A percentile compares a stretch with the other conserved stretches of the same genome.
Evolutionary conservation across 768 basidiomycete species (phyloP).

Genomic region (Phanerochaete sordida): DNA sequence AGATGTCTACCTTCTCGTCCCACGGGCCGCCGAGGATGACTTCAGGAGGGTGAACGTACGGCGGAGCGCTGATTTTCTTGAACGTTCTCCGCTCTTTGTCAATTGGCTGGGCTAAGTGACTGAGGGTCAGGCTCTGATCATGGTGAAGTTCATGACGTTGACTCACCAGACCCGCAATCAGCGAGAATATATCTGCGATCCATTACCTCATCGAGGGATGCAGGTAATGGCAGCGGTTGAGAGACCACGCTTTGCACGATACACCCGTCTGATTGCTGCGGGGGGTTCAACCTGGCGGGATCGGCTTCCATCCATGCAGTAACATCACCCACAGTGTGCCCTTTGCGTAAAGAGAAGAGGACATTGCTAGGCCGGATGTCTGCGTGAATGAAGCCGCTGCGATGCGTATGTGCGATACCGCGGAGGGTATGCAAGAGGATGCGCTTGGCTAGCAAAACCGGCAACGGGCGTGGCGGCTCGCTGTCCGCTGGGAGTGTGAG

Average conservation of each 20-base stretch:
- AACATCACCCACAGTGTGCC: background rate
- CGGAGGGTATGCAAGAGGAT: background rate
- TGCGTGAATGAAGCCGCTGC: background rate
- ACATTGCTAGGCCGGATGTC: background rate
- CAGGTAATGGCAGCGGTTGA: background rate
- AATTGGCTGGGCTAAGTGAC: background rate
- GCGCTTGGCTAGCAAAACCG: background rate
- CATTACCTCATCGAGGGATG: background rate
- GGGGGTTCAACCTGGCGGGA: background rate
- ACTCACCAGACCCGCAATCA: background rate
- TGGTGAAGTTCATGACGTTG: background rate
- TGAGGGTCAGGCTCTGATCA: no score
- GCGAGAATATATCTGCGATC: background rate
- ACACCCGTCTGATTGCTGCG: background rate
- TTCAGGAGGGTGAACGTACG: background rate
- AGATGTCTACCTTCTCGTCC: slow-evolving; percentile 2
- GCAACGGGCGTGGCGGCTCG: background rate
- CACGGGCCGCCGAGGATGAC: background rate
- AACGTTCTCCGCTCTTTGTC: background rate
- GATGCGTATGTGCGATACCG: background rate
- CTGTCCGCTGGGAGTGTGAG: background rate
- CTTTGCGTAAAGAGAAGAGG: background rate
- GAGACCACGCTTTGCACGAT: background rate
- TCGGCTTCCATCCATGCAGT: background rate
- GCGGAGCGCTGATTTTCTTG: background rate